Evolutionary conservation across 2,329 filamentous ascomycete genomes (phyloP), one percentile per base, ranked within the genome.

Genomic region (Apiospora arundinis): DNA sequence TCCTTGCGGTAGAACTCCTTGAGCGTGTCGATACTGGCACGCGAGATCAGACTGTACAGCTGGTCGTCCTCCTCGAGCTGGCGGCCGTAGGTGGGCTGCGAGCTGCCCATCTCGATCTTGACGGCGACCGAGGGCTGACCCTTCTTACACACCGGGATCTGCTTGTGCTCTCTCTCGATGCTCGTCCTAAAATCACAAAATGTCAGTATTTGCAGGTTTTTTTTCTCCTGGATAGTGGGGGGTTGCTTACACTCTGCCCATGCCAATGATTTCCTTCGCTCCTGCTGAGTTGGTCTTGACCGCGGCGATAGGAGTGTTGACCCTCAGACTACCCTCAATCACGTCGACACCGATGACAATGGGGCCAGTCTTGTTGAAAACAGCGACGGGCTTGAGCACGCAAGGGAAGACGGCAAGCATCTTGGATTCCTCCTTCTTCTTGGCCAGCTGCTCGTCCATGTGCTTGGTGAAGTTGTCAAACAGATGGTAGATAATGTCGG

Each of bases 401-500:
- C 96, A 98, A 46, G 96, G 97, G 90, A 98, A 99, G 77, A 99
- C 95, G 60, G 96, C 97, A 78, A 96, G 85, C 85, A 98, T 90
- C 87, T 98, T 98, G 78, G 92, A 93, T 79, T 98, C 95, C 79
- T 98, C 95, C 87, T 98, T 98, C 86, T 95, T 95, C 87, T 95
- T 92, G 84, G 95, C 95, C 42, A 92, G 87, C 76, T 97, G 89
- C 77, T 93, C 88, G 42, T 92, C 91, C 93, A 98, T 97, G 83
- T 99, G 95, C 82, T 93, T 94, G 60, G 93, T 98, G 84, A 99
- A 99, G 75, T 93, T 88, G 83, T 99, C 97, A 82, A 99, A 99
- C 71, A 99, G 87, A 82, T 99, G 96, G 83, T 99, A 99, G 80
- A 99, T 99, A 78, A 99, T 99, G 82, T 99, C 95, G 2, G 97